A percentile compares a stretch with the other conserved stretches of the same genome.
Evolutionary conservation across 2,329 filamentous ascomycete species (phyloP).

Genomic region (Penicillium sp.): DNA sequence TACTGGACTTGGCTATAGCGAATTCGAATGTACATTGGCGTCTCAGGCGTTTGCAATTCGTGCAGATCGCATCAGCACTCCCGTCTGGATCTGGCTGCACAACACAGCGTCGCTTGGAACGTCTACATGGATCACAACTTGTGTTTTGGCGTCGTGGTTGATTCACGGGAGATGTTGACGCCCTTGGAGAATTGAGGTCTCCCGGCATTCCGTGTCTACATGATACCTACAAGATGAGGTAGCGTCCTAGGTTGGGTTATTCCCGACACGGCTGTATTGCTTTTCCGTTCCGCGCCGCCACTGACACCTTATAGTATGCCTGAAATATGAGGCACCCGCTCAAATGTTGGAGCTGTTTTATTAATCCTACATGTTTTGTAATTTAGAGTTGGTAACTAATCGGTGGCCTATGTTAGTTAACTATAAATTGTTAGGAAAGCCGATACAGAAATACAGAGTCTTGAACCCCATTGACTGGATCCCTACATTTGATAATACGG

Average conservation of each 20-base stretch:
- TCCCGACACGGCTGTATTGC: background rate
- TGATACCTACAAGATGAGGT: background rate
- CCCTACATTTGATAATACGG: too few species aligned
- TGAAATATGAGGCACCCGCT: background rate
- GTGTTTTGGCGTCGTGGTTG: constrained; percentile 23
- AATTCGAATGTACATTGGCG: constrained; percentile 24
- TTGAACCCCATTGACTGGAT: too few species aligned
- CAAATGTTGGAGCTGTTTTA: background rate
- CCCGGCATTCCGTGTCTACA: constrained; percentile 8
- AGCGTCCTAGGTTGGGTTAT: background rate
- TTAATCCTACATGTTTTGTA: too few species aligned
- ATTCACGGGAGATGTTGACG: background rate
- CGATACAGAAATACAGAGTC: too few species aligned
- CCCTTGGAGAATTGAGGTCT: background rate
- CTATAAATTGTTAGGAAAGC: too few species aligned
- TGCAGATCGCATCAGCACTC: constrained; percentile 5
- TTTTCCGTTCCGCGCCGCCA: background rate
- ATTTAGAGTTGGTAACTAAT: too few species aligned
- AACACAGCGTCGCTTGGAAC: constrained; percentile 27
- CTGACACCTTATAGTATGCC: background rate
- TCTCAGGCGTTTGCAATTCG: constrained; percentile 20
- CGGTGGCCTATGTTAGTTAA: too few species aligned
- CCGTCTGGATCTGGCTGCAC: constrained; percentile 5
- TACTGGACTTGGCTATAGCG: constrained; percentile 7
- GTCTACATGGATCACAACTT: constrained; percentile 27